Evolutionary conservation across 768 basidiomycete species (phyloP), one percentile per base, ranked within the genome.

Genomic region (Mrakia gelida): DNA sequence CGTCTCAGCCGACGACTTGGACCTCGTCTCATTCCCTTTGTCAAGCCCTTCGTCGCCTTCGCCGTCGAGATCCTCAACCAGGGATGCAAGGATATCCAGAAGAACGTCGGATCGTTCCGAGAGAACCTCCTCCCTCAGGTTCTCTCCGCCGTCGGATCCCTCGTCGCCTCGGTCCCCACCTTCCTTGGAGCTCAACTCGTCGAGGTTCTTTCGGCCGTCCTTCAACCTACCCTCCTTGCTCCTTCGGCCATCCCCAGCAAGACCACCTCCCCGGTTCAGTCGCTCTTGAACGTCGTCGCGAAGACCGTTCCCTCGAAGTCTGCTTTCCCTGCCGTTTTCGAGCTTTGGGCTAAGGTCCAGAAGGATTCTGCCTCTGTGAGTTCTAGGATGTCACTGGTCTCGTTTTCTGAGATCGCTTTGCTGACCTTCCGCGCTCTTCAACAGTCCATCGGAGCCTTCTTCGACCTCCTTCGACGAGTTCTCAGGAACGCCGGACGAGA

Each of bases 11-110:
- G 87, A 28, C 90, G 91, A 67, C 88, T 98, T 30, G 94, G 93
- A 0, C 93, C 95, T 16, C 90, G 96, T 0, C 87, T 94, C 71
- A 94, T 99, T 71, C 94, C 96, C 7, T 88, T 89, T 84, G 91
- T 97, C 85, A 89, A 89, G 73, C 87, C 89, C 21, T 88, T 95
- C 67, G 88, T 92, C 23, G 84, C 89, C 7, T 87, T 90, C 74
- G 89, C 89, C 77, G 85, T 90, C n/a, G 63, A 71, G 3, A 59
- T 82, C 38, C 75, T 82, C 75, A 70, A 71, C 32, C 75, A 77
- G 32, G 52, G 68, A 21, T 23, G 75, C 56, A 79, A 75, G 68
- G 52, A 52, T 10, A 41, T 52, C n/a, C 45, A 26, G 38, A 16
- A 23, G 23, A 34, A 43, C 32, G 38, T 63, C 13, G 76, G 45